Conservation (phyloP, 352 stramenopile genomes). For the Phytophthora europaea region DNA sequence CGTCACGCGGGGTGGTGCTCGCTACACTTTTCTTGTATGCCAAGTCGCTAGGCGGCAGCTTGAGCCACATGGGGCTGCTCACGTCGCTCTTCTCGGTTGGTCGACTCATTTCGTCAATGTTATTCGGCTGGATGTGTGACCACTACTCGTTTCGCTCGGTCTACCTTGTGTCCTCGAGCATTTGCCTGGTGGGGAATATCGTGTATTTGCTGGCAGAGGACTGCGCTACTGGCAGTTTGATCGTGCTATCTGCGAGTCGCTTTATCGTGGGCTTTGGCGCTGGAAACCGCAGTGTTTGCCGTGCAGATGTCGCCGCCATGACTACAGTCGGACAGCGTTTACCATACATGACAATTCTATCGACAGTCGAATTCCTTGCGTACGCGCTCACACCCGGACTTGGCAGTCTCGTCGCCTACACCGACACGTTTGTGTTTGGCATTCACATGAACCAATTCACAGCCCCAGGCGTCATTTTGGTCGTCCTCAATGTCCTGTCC, state of each 20-base stretch:
- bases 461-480: slow-evolving; percentile 60
- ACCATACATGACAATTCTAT: slow-evolving; percentile 79
- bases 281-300: slow-evolving; percentile 77
- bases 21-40: slow-evolving; percentile 82
- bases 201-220: slow-evolving; percentile 70
- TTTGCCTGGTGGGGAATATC: slow-evolving; percentile 72
- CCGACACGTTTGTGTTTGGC: slow-evolving; percentile 60
- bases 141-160: slow-evolving; percentile 80
- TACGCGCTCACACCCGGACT: slow-evolving; percentile 75
- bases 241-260: slow-evolving; percentile 61
- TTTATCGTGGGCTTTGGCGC: slow-evolving; percentile 82
- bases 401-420: slow-evolving; percentile 61
- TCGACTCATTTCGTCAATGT: slow-evolving; percentile 74
- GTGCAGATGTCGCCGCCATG: slow-evolving; percentile 75
- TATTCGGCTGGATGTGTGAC: slow-evolving; percentile 84
- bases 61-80: slow-evolving; percentile 75
- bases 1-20: slow-evolving; percentile 74
- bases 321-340: slow-evolving; percentile 71
- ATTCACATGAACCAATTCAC: slow-evolving; percentile 80
- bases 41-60: slow-evolving; percentile 71
- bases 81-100: slow-evolving; percentile 83
- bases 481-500: slow-evolving; percentile 64
- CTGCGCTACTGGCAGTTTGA: slow-evolving; percentile 58
- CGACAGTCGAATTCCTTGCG: slow-evolving; percentile 81
- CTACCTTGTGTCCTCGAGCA: slow-evolving; percentile 68